Evolutionary conservation across 2,329 filamentous ascomycete species (phyloP), one percentile per base, ranked within the genome.

Genomic region (Alternaria sp.): DNA sequence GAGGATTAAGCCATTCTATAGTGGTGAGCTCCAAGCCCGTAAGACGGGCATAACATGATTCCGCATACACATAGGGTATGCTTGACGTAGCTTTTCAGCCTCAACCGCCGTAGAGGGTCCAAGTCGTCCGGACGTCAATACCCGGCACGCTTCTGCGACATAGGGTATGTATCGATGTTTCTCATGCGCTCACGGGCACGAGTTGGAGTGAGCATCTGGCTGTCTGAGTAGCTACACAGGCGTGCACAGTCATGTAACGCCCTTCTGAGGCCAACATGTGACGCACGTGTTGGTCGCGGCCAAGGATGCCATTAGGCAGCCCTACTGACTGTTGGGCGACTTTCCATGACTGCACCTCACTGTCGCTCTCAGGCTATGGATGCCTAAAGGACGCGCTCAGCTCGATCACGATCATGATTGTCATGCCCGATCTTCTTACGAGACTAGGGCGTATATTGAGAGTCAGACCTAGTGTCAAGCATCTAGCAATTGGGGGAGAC

Each of bases 41-140:
- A 38, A 45, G 38, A 49, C 22, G 38, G 50, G 46, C 50, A 38
- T 40, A 45, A 41, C 49, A 32, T 12, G 28, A 30, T 30, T 25
- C 40, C 45, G 27, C 30, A 49, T 27, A 32, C 20, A n/a, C 32
- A 50, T 45, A 27, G 36, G 44, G 52, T 51, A 55, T 56, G 57
- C 53, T 45, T 36, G 40, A 46, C 34, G 50, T 22, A 56, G 57
- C 30, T 14, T 51, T 25, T 57, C 27, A 43, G 44, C 52, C 36
- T 41, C 45, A 51, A 38, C 32, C 46, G 57, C 57, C 45, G 52
- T 43, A 22, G 28, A 30, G 30, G 30, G 25, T 16, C 25, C 16
- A 28, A 11, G 18, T 18, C 14, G 22, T 12, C 10, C 14, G 34
- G 30, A 34, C 32, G 7, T 54, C 30, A 30, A 43, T 14, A 54